A percentile compares a stretch with the other conserved stretches of the same genome.
These are phyloP conservation scores for Sporisorium exsertum DNA, from an alignment of 1,284 basidiomycete genomes.

Conservation along the genomic window DNA sequence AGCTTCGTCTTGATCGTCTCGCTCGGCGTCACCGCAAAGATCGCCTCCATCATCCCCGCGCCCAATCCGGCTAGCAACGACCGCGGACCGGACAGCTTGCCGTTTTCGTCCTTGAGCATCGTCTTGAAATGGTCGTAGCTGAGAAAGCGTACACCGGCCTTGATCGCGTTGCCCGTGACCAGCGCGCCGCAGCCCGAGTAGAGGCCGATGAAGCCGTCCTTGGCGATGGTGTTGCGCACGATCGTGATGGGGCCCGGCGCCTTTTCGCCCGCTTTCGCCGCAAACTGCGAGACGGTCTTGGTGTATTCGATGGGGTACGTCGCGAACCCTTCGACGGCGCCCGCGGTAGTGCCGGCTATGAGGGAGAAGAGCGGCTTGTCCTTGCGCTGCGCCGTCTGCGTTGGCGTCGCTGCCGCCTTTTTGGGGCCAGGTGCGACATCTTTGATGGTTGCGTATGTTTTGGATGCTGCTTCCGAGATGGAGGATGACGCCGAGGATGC, in stretches of 20 bases:
- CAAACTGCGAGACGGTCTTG: slow-evolving; percentile 76
- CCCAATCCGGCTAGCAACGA: slow-evolving; percentile 81
- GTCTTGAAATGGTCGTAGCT: slow-evolving; percentile 94
- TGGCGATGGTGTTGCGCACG: slow-evolving; percentile 66
- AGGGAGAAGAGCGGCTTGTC: slow-evolving; percentile 64
- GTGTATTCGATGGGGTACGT: slow-evolving; percentile 93
- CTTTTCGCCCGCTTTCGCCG: slow-evolving; percentile 63
- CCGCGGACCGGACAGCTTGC: slow-evolving; percentile 46
- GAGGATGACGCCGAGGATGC: slow-evolving; percentile 24
- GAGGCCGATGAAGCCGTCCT: slow-evolving; percentile 68
- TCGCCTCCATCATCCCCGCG: slow-evolving; percentile 92
- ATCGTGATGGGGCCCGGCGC: slow-evolving; percentile 69
- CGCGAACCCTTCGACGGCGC: slow-evolving; percentile 83
- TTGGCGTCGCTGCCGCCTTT: slow-evolving; percentile 35
- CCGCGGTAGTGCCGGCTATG: slow-evolving; percentile 88
- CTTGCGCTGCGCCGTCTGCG: slow-evolving; percentile 48
- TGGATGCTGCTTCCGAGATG: slow-evolving; percentile 31
- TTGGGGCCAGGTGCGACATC: slow-evolving; percentile 39
- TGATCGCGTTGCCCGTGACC: slow-evolving; percentile 65
- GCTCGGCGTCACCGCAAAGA: slow-evolving; percentile 94
- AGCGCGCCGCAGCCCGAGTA: slow-evolving; percentile 67
- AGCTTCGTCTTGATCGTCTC: slow-evolving; percentile 99
- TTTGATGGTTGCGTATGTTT: slow-evolving; percentile 35
- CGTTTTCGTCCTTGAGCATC: slow-evolving; percentile 77
- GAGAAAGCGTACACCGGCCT: slow-evolving; percentile 81